A percentile compares a stretch with the other conserved stretches of the same genome.
phyloP scores from a whole-genome alignment of 805 yeast species.

The Wickerhamiella australiensis region DNA sequence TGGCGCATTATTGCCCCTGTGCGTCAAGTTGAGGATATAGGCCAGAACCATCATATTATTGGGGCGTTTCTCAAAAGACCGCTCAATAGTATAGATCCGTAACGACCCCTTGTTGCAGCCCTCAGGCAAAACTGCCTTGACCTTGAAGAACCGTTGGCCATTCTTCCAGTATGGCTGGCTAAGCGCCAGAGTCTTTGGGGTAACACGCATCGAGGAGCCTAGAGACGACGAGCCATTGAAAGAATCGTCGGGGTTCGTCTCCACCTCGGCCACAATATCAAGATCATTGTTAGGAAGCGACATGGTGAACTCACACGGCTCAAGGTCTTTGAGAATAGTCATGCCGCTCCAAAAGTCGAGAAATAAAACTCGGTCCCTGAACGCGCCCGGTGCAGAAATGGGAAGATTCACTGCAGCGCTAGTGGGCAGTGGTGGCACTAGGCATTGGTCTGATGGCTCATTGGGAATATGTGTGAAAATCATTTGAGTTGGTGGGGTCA shows the following conservation, averaged over 20 bases:
- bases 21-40: conserved; percentile 62
- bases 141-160: conserved; percentile 50
- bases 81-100: conserved; percentile 43
- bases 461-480: conserved; percentile 82
- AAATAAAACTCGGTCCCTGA: conserved; percentile 45
- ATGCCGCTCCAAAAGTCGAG: conserved; percentile 65
- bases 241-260: conserved; percentile 19
- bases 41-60: conserved; percentile 39
- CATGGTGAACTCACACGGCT: conserved; percentile 66
- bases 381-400: conserved; percentile 71
- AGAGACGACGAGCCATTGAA: not conserved
- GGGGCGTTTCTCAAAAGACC: conserved; percentile 12
- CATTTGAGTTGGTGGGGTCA: conserved; percentile 61
- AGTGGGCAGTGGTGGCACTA: conserved; percentile 72
- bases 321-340: conserved; percentile 59
- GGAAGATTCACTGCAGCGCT: conserved; percentile 72
- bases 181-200: conserved; percentile 42
- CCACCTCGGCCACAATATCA: conserved; percentile 46
- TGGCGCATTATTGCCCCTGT: conserved; percentile 50
- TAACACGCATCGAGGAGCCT: conserved; percentile 23
- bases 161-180: conserved; percentile 65
- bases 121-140: conserved; percentile 72
- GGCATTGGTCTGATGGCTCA: conserved; percentile 68
- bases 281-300: conserved; percentile 51
- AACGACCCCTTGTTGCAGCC: conserved; percentile 57